A percentile compares a stretch with the other conserved stretches of the same genome.
phyloP scores from a whole-genome alignment of 2,329 filamentous ascomycete genomes.

The Leptodontidium sp. region DNA sequence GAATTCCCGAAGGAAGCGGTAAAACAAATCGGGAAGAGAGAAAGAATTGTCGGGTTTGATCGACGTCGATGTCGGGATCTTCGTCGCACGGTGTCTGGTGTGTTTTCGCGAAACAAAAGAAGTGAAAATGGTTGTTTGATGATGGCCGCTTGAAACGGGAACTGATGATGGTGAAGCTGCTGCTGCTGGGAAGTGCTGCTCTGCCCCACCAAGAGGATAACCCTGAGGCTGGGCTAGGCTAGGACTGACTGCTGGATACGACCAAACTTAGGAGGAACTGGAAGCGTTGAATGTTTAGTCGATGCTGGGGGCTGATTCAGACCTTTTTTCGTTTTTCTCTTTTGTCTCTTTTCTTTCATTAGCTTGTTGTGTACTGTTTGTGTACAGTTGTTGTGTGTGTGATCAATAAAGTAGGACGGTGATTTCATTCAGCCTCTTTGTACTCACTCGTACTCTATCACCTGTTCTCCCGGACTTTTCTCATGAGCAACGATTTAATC shows the following conservation, averaged over 20 bases:
- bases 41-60: conserved; percentile 10
- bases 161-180: neutral
- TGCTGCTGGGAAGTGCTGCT: neutral
- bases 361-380: no score
- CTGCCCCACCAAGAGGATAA: conserved; percentile 4
- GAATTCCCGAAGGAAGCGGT: neutral
- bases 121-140: neutral
- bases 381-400: neutral
- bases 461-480: neutral
- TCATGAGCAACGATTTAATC: neutral
- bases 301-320: neutral
- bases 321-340: neutral
- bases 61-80: neutral
- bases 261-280: neutral
- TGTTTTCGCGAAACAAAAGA: conserved; percentile 10
- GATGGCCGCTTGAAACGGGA: conserved; percentile 8
- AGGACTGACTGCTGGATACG: neutral
- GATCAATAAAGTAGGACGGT: neutral
- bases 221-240: neutral
- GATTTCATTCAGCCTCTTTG: conserved; percentile 25
- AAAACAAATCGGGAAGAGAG: conserved; percentile 5
- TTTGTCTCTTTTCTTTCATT: no score
- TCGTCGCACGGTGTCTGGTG: conserved; percentile 6
- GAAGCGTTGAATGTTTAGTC: conserved; percentile 8
- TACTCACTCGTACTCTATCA: neutral